Evolutionary conservation across 768 basidiomycete species (phyloP), one percentile per base, ranked within the genome.

Genomic region (Mycena olivaceomarginata): DNA sequence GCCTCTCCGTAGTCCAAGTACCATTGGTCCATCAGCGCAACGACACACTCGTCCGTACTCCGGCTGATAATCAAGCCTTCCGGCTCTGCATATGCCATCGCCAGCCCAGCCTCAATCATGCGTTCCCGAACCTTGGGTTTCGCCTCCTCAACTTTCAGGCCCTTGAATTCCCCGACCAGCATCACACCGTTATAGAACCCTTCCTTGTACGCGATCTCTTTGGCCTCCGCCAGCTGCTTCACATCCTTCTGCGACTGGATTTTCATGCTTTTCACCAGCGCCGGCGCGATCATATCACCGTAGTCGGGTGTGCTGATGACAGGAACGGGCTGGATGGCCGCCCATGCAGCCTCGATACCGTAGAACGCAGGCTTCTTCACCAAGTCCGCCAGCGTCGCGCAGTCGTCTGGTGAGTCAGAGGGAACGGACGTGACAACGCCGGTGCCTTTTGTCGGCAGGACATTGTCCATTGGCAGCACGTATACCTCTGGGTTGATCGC

Each of bases 11-110:
- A 99, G 85, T 99, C 97, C 85, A 99, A 87, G 85, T 99, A 99
- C 98, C 98, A 99, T 86, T 99, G 98, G 84, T 99, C 98, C 93
- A 97, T 98, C 79, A 99, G 87, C 4, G 98, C 98, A 74, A 99
- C 97, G 22, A 99, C 96, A 87, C 98, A 99, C 86, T 99, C 98
- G 82, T 99, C 98, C n/a, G 92, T 93, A 85, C 95, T 97, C 59
- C 98, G 90, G 60, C 94, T 96, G 81, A 97, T 92, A 82, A 99
- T 94, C 79, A 96, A 84, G 72, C 95, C 95, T 85, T 99, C 98
- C 0, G 98, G 98, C 86, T 99, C 98, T 12, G 98, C 97, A 83
- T 99, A 99, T 74, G 96, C 90, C 81, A 98, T 93, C 9, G 96
- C 98, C 70, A 96, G 81, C 3, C 93, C 94, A 9, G 86, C 88